Evolutionary conservation across 345 rosid species (phyloP).

Genomic region (Euclidium syriacum): DNA sequence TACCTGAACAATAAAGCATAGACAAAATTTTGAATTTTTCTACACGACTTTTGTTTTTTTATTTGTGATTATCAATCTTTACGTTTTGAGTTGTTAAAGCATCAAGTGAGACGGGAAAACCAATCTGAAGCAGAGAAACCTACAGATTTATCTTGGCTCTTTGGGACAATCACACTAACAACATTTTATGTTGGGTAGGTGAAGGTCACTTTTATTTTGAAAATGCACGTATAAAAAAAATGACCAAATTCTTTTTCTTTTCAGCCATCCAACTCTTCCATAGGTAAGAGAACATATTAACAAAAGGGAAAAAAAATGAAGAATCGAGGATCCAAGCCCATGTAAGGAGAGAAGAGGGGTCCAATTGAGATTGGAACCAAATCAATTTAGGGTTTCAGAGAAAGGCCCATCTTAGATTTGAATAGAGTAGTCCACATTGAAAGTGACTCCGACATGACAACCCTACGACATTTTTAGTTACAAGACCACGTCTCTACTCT

Average conservation of each 20-base stretch:
- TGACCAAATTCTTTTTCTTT: not conserved
- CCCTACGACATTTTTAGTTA: conserved; percentile 2
- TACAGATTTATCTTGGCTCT: too few relatives aligned
- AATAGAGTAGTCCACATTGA: conserved; percentile 22
- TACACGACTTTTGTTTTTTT: not conserved
- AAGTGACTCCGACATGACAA: conserved; percentile 25
- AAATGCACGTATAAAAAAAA: not conserved
- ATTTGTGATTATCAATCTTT: not conserved
- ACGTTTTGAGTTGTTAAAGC: not conserved
- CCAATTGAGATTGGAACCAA: not conserved
- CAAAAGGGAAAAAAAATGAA: not conserved
- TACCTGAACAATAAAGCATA: not conserved
- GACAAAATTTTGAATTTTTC: not conserved
- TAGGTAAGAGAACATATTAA: not conserved
- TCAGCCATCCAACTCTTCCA: not conserved
- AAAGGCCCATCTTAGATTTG: conserved; percentile 25
- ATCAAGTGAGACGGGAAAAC: too few relatives aligned
- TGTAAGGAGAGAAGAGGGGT: conserved; percentile 5
- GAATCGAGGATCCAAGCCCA: conserved; percentile 17
- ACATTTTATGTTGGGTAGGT: not conserved
- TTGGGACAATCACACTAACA: not conserved
- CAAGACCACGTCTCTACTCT: conserved; percentile 14
- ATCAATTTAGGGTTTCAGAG: not conserved
- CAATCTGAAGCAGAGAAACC: too few relatives aligned
- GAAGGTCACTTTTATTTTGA: not conserved